A percentile compares a stretch with the other conserved stretches of the same genome.
Conservation (phyloP, 106 monocot species). For the Narthecium ossifragum region DNA sequence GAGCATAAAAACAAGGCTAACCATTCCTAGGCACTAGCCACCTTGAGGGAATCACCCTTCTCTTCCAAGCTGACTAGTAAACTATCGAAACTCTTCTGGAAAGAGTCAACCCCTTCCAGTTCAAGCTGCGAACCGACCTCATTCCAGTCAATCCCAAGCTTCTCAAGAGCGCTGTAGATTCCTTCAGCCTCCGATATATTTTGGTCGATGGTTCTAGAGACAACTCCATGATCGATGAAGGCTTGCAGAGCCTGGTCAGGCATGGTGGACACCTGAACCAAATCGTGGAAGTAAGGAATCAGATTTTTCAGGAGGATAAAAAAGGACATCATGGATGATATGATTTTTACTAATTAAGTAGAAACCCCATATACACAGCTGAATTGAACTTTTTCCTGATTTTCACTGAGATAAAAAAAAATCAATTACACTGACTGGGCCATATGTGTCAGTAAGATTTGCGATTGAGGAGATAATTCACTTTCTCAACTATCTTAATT, state of each 20-base stretch:
- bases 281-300: no score
- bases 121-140: conserved; percentile 70
- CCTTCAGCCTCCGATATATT: conserved; percentile 76
- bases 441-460: no score
- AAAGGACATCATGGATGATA: no score
- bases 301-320: no score
- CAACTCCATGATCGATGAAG: conserved; percentile 69
- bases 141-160: conserved; percentile 67
- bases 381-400: no score
- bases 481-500: no score
- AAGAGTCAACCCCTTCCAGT: conserved; percentile 75
- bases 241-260: conserved; percentile 84
- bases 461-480: no score
- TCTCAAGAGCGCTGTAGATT: conserved; percentile 76
- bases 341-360: no score
- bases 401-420: no score
- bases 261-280: conserved; percentile 88
- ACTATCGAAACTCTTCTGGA: conserved; percentile 95
- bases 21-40: conserved; percentile 20
- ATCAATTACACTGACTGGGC: no score
- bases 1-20: no score
- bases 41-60: conserved; percentile 69
- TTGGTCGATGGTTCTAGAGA: conserved; percentile 70
- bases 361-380: no score
- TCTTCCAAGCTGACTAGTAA: conserved; percentile 65